phyloP scores from a whole-genome alignment of 2,329 filamentous ascomycete species.

The Talaromyces sp. region DNA sequence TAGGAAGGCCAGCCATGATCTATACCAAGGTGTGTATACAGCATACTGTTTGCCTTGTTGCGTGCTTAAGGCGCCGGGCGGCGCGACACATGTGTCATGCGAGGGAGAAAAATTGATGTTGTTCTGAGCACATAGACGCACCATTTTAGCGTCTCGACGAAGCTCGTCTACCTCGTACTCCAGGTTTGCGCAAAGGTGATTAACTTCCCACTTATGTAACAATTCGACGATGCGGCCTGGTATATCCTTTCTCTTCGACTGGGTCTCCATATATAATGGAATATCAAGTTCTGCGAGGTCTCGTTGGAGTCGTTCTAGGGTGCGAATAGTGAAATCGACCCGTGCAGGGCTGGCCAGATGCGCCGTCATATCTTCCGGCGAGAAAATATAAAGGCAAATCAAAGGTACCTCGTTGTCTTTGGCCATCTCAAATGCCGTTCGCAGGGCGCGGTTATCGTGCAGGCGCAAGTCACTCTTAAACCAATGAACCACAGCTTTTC shows the following conservation, averaged over 20 bases:
- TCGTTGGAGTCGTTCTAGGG: conserved; percentile 63
- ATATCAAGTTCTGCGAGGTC: conserved; percentile 74
- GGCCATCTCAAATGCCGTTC: conserved; percentile 67
- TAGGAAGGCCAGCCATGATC: conserved; percentile 73
- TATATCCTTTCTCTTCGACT: conserved; percentile 66
- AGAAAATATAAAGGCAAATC: conserved; percentile 76
- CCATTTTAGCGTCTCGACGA: conserved; percentile 70
- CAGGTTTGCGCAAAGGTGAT: conserved; percentile 77
- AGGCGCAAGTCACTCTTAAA: conserved; percentile 81
- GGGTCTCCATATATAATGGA: conserved; percentile 74
- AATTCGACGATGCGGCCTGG: conserved; percentile 65
- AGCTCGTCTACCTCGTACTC: conserved; percentile 94
- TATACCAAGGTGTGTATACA: conserved; percentile 83
- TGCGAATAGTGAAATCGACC: conserved; percentile 80
- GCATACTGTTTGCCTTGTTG: conserved; percentile 77
- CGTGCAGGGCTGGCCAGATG: conserved; percentile 73
- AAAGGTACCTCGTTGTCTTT: conserved; percentile 70
- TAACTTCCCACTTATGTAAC: conserved; percentile 71
- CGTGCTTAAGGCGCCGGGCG: conserved; percentile 68
- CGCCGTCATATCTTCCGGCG: conserved; percentile 81
- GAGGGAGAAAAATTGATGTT: conserved; percentile 71
- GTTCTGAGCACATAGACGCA: conserved; percentile 61
- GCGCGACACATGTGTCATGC: conserved; percentile 82
- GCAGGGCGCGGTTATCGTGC: conserved; percentile 72
- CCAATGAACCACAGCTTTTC: conserved; percentile 78